Base-by-base conservation (phyloP, 2,329 filamentous ascomycete species). In the Aspergillus vadensis region DNA sequence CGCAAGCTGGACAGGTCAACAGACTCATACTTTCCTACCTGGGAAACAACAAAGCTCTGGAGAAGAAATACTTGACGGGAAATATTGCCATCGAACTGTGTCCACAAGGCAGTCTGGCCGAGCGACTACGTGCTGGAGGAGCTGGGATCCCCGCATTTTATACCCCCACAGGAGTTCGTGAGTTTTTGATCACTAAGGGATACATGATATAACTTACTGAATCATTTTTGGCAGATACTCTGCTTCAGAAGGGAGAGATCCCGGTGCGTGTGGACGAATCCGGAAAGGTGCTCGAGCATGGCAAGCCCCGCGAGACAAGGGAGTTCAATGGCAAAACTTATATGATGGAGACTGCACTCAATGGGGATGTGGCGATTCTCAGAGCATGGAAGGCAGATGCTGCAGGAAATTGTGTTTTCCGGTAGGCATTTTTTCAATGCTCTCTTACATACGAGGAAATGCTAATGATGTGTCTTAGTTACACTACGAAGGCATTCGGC, bases 221-320 rank as follows among this genome's bases (percentile, higher is more conserved):
- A n/a, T n/a, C 39, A 5, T 6, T n/a, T 12, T 30, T 32, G 2
- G n/a, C 50, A 76, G 74, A 73, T 48, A 78, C 76, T 0, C 70
- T 72, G 32, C 72, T 77, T 7, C 73, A 78, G 47, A 72, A 75
- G n/a, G 76, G 76, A 15, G 70, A 76, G 49, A 77, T 78, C 9
- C 76, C 91, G 85, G 76, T 96, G 91, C 76, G 94, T 77, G 77
- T 94, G 86, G 79, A 97, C 91, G 70, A 92, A 82, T 78, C 96
- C 86, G 65, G 93, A 88, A 72, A 96, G 83, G 76, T 97, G 88
- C 77, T 90, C 1, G 85, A 91, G 74, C 84, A 82, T 65, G 88
- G 88, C 2, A 82, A 81, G 50, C 83, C 86, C 19, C 84, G 89
- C 32, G 91, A 94, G 75, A 88, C 87, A 5, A 84, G 90, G 63